Conservation (phyloP, 352 stramenopile genomes). For the Globisporangium radiosum region DNA sequence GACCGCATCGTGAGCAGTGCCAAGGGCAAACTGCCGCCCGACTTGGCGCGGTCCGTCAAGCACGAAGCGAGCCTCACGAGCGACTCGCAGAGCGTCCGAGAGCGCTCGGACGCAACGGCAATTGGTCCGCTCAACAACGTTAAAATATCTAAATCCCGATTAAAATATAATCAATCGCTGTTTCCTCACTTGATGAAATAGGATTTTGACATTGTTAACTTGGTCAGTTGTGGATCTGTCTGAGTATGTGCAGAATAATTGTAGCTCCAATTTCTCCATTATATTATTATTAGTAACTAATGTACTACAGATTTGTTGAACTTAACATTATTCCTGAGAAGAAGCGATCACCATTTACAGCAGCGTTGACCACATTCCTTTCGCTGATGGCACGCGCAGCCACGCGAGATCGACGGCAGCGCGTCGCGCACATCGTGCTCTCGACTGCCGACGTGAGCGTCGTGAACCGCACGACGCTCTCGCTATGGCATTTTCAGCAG, state of each 20-base stretch:
- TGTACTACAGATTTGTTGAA: too few relatives aligned
- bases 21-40: background rate
- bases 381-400: slow-evolving; percentile 15
- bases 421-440: slow-evolving; percentile 51
- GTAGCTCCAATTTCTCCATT: too few relatives aligned
- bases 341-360: too few relatives aligned
- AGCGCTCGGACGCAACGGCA: slow-evolving; percentile 2
- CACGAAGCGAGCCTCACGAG: background rate
- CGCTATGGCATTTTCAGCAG: slow-evolving; percentile 77
- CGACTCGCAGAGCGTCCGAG: slow-evolving; percentile 4
- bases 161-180: too few relatives aligned
- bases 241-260: too few relatives aligned
- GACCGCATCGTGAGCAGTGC: slow-evolving; percentile 9
- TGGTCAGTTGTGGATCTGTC: too few relatives aligned
- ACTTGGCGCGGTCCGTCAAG: slow-evolving; percentile 5
- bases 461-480: slow-evolving; percentile 68
- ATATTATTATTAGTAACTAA: too few relatives aligned
- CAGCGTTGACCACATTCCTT: too few relatives aligned
- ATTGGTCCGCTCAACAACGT: background rate
- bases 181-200: too few relatives aligned
- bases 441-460: slow-evolving; percentile 52
- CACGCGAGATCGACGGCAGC: slow-evolving; percentile 12
- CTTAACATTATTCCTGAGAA: too few relatives aligned
- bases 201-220: too few relatives aligned
- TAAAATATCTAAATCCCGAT: too few relatives aligned